Base-by-base conservation (phyloP, 768 basidiomycete species). In the Russula dissimulans region DNA sequence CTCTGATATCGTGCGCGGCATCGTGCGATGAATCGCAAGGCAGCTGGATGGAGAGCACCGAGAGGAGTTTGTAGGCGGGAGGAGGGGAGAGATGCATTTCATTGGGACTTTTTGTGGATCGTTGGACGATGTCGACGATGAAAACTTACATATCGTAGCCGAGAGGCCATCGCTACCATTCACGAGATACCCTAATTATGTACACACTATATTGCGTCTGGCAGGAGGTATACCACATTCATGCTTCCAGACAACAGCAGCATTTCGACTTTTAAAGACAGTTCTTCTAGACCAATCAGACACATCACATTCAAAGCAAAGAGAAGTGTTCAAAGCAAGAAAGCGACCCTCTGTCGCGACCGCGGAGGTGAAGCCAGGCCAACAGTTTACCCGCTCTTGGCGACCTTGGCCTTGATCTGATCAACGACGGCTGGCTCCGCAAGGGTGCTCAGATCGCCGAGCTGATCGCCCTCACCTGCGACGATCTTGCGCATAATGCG, bases 401-500 rank as follows among this genome's bases (percentile, higher is more conserved):
- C 83, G 49, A 93, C 88, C 75, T 86, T 91, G 68, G 75, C 69
- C 79, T 90, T 91, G 75, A 95, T 93, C 46, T 79, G 71, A 49
- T 97, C 94, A 22, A 97, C 91, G 48, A 95, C 78, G 7, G 74
- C 71, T 4, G 95, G 95, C 65, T 98, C 94, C 3, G 92, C 95
- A 49, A 95, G 79, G 7, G 95, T 97, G 65, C 87, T 90, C 41
- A 97, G 81, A 74, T 97, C 95, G 51, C 95, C 95, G 44, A 98
- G 83, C 72, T 97, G 90, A 71, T 99, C 95, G 8, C 85, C 91
- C 71, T 98, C 93, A 43, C 91, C 91, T 0, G 88, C 88, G 49
- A 92, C 89, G 69, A 98, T 91, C 83, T 98, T 98, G 69, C 97
- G 84, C 82, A 98, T 83, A 64, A 97, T 90, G 54, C 95, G 84